Evolutionary conservation across 352 stramenopile species (phyloP).

Genomic region (Globisporangium lucens): DNA sequence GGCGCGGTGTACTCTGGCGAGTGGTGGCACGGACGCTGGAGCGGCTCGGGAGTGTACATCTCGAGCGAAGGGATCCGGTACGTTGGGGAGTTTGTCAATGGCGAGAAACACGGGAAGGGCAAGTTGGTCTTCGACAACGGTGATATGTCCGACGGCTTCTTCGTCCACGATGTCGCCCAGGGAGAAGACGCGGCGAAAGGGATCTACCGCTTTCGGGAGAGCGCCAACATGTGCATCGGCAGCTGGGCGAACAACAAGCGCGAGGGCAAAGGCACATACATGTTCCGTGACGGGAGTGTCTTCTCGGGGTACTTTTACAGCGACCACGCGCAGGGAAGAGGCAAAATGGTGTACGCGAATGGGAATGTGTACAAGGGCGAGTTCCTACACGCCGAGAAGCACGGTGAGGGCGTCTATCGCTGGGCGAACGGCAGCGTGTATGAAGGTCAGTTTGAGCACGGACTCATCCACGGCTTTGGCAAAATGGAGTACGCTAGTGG

Average conservation of each 20-base stretch:
- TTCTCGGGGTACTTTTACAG: constrained; percentile 57
- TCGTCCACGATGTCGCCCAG: constrained; percentile 44
- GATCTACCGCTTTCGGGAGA: constrained; percentile 60
- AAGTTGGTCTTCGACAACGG: constrained; percentile 75
- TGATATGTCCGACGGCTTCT: constrained; percentile 73
- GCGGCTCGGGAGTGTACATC: constrained; percentile 59
- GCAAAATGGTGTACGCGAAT: constrained; percentile 81
- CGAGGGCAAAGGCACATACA: constrained; percentile 69
- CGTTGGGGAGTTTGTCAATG: constrained; percentile 56
- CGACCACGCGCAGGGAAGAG: constrained; percentile 71
- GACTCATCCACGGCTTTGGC: constrained; percentile 60
- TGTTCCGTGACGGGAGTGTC: constrained; percentile 51
- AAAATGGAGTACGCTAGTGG: constrained; percentile 60
- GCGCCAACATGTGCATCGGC: constrained; percentile 67
- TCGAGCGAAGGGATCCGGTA: constrained; percentile 69
- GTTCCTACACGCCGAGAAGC: constrained; percentile 64
- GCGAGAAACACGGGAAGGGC: constrained; percentile 57
- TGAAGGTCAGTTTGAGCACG: constrained; percentile 61
- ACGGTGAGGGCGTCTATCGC: constrained; percentile 47
- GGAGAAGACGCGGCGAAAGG: constrained; percentile 53
- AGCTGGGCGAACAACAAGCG: constrained; percentile 63
- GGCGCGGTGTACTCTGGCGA: constrained; percentile 67
- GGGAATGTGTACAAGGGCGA: constrained; percentile 78
- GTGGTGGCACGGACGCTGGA: constrained; percentile 63
- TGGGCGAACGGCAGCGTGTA: constrained; percentile 86